Base-by-base conservation (phyloP, 2,329 filamentous ascomycete species). In the Colletotrichum sp. region DNA sequence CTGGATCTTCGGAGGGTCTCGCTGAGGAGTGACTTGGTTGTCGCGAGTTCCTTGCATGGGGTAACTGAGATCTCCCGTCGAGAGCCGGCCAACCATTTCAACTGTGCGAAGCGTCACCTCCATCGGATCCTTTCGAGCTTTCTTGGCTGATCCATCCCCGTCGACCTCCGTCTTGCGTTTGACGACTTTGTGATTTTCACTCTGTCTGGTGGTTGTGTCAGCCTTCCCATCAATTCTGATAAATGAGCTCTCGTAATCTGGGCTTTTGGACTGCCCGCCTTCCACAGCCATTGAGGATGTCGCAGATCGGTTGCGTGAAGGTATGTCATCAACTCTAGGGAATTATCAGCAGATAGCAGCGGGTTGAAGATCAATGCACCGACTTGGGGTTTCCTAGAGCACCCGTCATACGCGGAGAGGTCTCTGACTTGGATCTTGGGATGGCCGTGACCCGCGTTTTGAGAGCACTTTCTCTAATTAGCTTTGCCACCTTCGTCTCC, bases 281-380 rank as follows among this genome's bases (percentile, higher is more conserved):
- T 74, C 70, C 18, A 69, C 71, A 16, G 21, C 36, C 59, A 69
- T 52, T 12, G 74, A 69, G 5, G 74, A 74, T 39, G 74, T 73
- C 12, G 24, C 8, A 15, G 24, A n/a, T 21, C 15, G 26, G 5
- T 36, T 64, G 28, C 18, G 15, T 15, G 18, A 16, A 18, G 52
- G 34, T 10, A 7, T 44, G 9, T 49, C 39, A 18, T 6, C 15
- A 63, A 32, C 12, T 28, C 74, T 74, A 8, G 9, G 2, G 1
- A 16, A 13, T 8, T n/a, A 12, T 76, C 18, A 74, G 59, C 28
- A 52, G 3, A 28, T 63, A 13, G 44, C 12, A 52, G 4, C 2
- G 6, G 44, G n/a, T 52, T 52, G 44, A n/a, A 52, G 44, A 2
- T 52, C 44, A 52, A 24, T 2, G 44, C 44, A 24, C 44, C 44